These are phyloP conservation scores for Marsdenia floribunda DNA, from an alignment of 257 asterid genomes.

Conservation along the genomic window DNA sequence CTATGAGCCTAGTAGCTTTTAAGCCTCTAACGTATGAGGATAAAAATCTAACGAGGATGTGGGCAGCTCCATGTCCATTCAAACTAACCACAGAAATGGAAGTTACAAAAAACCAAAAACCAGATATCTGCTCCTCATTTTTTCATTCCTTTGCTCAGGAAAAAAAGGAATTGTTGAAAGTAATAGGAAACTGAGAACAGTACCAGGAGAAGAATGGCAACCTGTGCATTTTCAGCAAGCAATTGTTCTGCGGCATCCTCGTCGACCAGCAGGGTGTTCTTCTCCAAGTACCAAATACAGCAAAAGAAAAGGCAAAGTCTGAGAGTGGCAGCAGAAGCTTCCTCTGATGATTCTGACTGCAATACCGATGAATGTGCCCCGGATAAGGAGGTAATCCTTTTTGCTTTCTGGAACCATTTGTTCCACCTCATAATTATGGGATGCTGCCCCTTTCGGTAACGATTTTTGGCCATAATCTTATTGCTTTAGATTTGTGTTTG, in stretches of 20 bases:
- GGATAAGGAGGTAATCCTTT: conserved; percentile 70
- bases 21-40: too few relatives aligned
- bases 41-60: background rate
- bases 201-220: background rate
- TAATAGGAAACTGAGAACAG: background rate
- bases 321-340: conserved; percentile 34
- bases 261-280: background rate
- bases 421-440: background rate
- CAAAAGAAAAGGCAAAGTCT: conserved; percentile 31
- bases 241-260: background rate
- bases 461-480: background rate
- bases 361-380: conserved; percentile 92
- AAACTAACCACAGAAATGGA: background rate
- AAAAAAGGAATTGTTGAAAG: background rate
- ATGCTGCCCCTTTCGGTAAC: background rate
- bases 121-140: background rate
- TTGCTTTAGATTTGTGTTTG: background rate
- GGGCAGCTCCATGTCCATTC: background rate
- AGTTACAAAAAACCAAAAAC: background rate
- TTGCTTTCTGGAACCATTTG: background rate
- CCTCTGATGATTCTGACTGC: conserved; percentile 61
- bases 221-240: background rate
- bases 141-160: background rate
- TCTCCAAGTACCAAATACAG: background rate
- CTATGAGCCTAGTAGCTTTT: too few relatives aligned